Base-by-base conservation (phyloP, 2,329 filamentous ascomycete genomes). In the Teratosphaeria gauchensis region DNA sequence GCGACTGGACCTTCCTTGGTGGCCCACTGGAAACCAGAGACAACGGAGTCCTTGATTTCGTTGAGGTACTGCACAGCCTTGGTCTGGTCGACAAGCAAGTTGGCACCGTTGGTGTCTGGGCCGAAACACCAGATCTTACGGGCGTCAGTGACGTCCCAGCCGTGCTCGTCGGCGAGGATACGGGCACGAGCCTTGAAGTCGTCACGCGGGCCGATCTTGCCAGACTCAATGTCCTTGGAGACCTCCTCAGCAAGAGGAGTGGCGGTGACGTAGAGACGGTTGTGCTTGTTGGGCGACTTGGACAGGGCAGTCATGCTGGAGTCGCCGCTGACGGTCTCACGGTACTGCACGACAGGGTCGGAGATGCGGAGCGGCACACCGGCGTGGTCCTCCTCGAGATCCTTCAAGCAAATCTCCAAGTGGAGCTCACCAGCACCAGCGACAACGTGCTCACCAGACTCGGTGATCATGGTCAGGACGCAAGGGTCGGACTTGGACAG, bases 281-380 rank as follows among this genome's bases (percentile, higher is more conserved):
- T 99, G 89, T 99, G 94, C 90, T 99, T 99, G 89, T 99, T 99
- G 82, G 94, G 94, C 54, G 94, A 99, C 85, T 99, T 99, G 79
- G 94, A 97, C 73, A 99, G 84, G 69, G 94, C 94, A 74, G 90
- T 95, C 73, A 97, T 97, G 84, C 86, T 90, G 58, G 94, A 97
- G 75, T 85, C 86, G 72, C 66, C 83, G 69, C 79, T 78, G 73
- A 99, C 92, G 66, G 92, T 95, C 86, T 99, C 94, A 85, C 94
- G 92, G 87, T 95, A 99, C 77, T 90, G 85, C 74, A 97, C 94
- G 76, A 99, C 94, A 68, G 94, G 94, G 83, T 97, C 94, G 74
- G 92, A 96, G 79, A 99, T 87, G 80, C 88, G 91, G 76, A 99
- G 90, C 71, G 94, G 94, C 73, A 99, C 90, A 88, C 92, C 91